Base-by-base conservation (phyloP, 257 asterid genomes). In the Ligustrum vulgare region DNA sequence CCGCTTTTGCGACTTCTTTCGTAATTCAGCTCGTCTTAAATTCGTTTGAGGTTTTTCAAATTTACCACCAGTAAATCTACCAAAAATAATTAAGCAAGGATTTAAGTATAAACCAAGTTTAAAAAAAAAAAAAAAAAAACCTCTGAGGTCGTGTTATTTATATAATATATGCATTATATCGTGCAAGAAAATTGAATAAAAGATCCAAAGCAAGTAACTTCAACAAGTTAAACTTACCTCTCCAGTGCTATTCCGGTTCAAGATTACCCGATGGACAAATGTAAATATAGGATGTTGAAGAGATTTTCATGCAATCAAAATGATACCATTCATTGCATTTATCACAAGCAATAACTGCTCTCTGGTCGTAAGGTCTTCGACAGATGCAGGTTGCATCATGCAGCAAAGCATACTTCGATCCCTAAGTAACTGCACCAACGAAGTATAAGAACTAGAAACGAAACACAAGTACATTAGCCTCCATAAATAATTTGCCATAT, bases 331-430 rank as follows among this genome's bases (percentile, higher is more conserved):
- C 98, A 22, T 94, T 96, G 28, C 98, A 92, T 68, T 86, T 56
- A 79, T 90, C 96, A 78, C 98, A 94, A 66, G 97, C 97, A 64
- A 94, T 85, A 97, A 94, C 91, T 58, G 91, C 85, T 80, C 97
- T 87, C 77, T 86, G 87, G 75, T 86, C 97, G 73, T 90, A 86
- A 18, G 98, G 98, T 78, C 72, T 92, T 75, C 98, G 93, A 69
- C 97, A 94, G 71, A 94, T 89, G 84, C n/a, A n/a, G n/a, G n/a
- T n/a, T n/a, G n/a, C n/a, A n/a, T n/a, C n/a, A n/a, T n/a, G n/a
- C 98, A 92, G 72, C 92, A 94, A 65, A 94, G 97, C 98, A 92
- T 90, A 81, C 97, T 92, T 6, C 97, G 91, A 51, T 94, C 98
- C 86, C 88, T 86, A 78, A 94, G 76, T 75, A 90, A 86, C 97